A percentile compares a stretch with the other conserved stretches of the same genome.
Conservation (phyloP, 176 grass and related monocot genomes). For the Lolium multiflorum region DNA sequence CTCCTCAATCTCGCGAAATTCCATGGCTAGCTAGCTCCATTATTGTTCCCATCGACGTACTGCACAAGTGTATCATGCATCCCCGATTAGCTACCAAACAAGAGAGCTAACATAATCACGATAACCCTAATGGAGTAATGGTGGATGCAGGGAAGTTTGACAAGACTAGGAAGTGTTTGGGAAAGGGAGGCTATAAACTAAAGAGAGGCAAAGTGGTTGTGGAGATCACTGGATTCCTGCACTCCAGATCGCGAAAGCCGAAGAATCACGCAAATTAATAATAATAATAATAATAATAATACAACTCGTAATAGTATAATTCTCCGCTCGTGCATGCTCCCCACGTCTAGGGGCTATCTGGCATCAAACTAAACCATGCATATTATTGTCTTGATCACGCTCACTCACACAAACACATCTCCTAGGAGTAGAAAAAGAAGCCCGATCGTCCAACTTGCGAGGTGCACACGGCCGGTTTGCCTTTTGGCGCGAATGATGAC, state of each 20-base stretch:
- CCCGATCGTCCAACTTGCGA: constrained; percentile 4
- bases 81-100: background rate
- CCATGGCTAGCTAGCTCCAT: constrained; percentile 24
- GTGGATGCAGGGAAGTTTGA: background rate
- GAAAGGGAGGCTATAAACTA: constrained; percentile 16
- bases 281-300: no score
- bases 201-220: constrained; percentile 27
- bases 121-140: background rate
- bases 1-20: background rate
- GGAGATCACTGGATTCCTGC: background rate
- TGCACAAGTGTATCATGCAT: background rate
- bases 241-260: background rate
- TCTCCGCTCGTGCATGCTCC: constrained; percentile 39
- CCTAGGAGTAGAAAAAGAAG: background rate
- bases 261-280: background rate
- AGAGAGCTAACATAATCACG: background rate
- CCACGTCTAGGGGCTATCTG: constrained; percentile 24
- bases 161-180: background rate
- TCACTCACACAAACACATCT: background rate
- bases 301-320: no score
- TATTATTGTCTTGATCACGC: background rate
- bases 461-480: background rate
- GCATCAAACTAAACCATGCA: background rate
- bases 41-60: constrained; percentile 43
- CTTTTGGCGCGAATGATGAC: constrained; percentile 19